These are phyloP conservation scores for Puccinia polysora DNA, from an alignment of 1,284 basidiomycete species.

Conservation along the genomic window DNA sequence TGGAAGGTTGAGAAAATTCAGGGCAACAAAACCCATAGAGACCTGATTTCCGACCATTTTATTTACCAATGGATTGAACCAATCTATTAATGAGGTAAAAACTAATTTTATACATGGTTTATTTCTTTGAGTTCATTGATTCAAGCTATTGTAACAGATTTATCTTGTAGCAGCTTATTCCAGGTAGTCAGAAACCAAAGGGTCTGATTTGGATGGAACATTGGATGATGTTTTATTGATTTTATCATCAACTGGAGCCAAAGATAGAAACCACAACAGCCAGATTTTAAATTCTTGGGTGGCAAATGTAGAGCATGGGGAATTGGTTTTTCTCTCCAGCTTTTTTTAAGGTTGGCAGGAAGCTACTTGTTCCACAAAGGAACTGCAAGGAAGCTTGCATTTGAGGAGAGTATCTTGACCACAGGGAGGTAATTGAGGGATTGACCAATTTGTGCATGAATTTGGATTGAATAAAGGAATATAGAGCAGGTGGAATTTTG, in stretches of 20 bases:
- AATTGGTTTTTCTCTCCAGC: background rate
- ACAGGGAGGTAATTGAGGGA: background rate
- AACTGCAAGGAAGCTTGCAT: background rate
- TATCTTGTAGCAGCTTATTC: background rate
- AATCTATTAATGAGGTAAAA: background rate
- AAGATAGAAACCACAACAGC: background rate
- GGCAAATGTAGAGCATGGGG: background rate
- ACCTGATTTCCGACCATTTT: background rate
- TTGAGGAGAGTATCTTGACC: background rate
- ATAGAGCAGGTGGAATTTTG: background rate
- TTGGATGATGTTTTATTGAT: background rate
- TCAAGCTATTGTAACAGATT: background rate
- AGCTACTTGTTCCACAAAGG: background rate
- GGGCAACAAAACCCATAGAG: background rate
- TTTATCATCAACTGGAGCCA: background rate
- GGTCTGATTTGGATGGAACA: background rate
- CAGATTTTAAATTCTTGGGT: background rate
- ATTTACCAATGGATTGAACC: background rate
- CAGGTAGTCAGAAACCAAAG: background rate
- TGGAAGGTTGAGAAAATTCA: background rate
- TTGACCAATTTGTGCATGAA: background rate
- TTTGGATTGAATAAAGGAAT: background rate
- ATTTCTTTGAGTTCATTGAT: background rate
- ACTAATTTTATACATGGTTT: background rate
- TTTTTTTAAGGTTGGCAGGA: background rate